Base-by-base conservation (phyloP, 805 yeast species). In the Torulaspora indica region DNA sequence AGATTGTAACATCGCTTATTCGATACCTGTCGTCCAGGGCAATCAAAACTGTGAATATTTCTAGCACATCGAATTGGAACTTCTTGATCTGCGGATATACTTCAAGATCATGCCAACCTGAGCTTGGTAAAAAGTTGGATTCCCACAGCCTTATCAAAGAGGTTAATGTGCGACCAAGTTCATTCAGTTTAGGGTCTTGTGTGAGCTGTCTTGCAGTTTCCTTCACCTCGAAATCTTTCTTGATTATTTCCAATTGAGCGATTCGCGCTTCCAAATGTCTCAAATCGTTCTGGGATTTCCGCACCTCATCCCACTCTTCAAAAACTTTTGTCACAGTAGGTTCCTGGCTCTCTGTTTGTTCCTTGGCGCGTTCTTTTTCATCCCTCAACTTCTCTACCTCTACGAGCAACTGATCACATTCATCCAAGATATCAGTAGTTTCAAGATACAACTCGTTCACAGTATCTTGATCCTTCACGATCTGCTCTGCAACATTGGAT, bases 381-480 rank as follows among this genome's bases (percentile, higher is more conserved):
- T 41, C 42, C 43, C 54, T 49, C 12, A 55, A 38, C 1, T 29
- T 27, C 4, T 53, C 56, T 18, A 58, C 47, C 32, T 57, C 58
- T 8, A 46, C 47, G 18, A 56, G 36, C 22, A 57, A 41, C 13
- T 43, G 42, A 42, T 50, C 50, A 42, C 65, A 63, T 13, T 55
- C 54, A 13, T 61, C 64, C 4, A 62, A 38, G 4, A 54, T 55
- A 32, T 49, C 51, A 3, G 55, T 42, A 0, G 54, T 50, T 10
- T 53, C 57, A 17, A 60, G 38, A 42, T 55, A 54, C 7, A 49
- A 23, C 29, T 56, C 58, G 29, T 58, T 61, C 4, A 58, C 46
- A 4, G 35, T 45, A 35, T 56, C 53, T 34, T 58, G 57, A 12
- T 53, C 49, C 20, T 51, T 47, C 2, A 52, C 50, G 9, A 57